These are phyloP conservation scores for Yarrowia yakushimensis DNA, from an alignment of 805 yeast species.

Conservation along the genomic window DNA sequence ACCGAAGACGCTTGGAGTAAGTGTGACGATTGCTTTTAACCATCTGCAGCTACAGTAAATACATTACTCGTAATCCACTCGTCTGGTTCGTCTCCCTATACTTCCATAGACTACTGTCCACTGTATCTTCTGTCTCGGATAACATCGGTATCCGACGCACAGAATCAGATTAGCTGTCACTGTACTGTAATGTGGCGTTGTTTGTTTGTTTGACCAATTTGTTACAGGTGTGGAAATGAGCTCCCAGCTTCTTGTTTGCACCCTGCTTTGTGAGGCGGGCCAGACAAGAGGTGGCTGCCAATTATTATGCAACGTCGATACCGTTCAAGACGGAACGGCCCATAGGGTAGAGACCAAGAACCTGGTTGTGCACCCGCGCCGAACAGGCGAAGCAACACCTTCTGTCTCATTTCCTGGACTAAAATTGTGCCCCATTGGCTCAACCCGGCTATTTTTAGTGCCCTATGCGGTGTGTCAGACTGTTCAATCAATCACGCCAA, in stretches of 20 bases:
- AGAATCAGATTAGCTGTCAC: not conserved
- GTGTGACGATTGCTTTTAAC: too few species aligned
- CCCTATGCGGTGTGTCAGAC: not conserved
- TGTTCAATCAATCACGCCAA: not conserved
- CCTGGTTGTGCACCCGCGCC: too few species aligned
- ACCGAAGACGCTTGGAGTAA: too few species aligned
- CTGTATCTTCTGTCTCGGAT: not conserved
- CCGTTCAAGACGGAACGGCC: too few species aligned
- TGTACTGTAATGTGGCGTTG: not conserved
- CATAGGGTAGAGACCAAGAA: too few species aligned
- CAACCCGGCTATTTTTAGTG: not conserved
- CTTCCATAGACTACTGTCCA: not conserved
- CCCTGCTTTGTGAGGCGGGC: not conserved
- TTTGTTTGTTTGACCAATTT: not conserved
- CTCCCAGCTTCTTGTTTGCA: not conserved
- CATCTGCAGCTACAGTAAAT: too few species aligned
- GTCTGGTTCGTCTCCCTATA: too few species aligned
- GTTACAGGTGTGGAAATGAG: not conserved
- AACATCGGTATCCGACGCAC: not conserved
- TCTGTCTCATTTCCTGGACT: not conserved
- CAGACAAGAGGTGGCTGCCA: not conserved
- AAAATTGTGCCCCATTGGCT: not conserved
- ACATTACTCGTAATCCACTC: too few species aligned
- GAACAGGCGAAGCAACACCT: not conserved
- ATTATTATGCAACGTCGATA: not conserved